These are phyloP conservation scores for Colletotrichum echinochloae DNA, from an alignment of 2,329 filamentous ascomycete genomes.

Conservation along the genomic window DNA sequence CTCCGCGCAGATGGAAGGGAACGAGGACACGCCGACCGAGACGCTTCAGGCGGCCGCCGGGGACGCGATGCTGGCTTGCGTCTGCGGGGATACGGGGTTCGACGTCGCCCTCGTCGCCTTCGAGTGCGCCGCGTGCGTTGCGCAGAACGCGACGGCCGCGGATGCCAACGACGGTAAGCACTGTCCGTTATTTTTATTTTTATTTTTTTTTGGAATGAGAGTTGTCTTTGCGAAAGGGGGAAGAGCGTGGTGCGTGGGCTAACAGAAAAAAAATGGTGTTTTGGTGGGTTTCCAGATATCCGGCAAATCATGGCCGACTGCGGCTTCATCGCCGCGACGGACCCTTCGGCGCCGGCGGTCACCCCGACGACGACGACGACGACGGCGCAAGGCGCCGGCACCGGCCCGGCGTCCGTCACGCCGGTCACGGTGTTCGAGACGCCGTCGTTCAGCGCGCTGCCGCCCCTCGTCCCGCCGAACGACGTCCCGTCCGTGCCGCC, in stretches of 20 bases:
- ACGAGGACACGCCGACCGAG: background rate
- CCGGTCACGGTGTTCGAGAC: conserved; percentile 35
- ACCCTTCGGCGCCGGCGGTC: background rate
- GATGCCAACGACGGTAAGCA: conserved; percentile 26
- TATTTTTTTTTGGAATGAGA: too few relatives aligned
- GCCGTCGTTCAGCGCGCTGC: conserved; percentile 18
- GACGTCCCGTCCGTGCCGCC: background rate
- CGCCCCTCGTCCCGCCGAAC: conserved; percentile 20
- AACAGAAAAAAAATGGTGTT: too few relatives aligned
- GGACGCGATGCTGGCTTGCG: conserved; percentile 14
- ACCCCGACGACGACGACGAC: background rate
- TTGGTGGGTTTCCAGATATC: background rate
- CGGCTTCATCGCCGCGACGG: conserved; percentile 17
- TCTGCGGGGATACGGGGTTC: conserved; percentile 27
- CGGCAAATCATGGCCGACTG: conserved; percentile 32
- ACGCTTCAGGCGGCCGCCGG: background rate
- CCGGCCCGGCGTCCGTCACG: background rate
- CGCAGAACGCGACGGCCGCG: conserved; percentile 11
- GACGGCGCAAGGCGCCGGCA: background rate
- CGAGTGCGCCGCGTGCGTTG: conserved; percentile 18
- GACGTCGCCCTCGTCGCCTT: conserved; percentile 12
- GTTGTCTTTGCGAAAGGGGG: background rate
- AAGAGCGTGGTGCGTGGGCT: too few relatives aligned
- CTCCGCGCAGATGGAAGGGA: background rate
- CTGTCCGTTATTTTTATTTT: background rate